These are phyloP conservation scores for Pythium guiyangense DNA, from an alignment of 352 stramenopile genomes.

Conservation along the genomic window DNA sequence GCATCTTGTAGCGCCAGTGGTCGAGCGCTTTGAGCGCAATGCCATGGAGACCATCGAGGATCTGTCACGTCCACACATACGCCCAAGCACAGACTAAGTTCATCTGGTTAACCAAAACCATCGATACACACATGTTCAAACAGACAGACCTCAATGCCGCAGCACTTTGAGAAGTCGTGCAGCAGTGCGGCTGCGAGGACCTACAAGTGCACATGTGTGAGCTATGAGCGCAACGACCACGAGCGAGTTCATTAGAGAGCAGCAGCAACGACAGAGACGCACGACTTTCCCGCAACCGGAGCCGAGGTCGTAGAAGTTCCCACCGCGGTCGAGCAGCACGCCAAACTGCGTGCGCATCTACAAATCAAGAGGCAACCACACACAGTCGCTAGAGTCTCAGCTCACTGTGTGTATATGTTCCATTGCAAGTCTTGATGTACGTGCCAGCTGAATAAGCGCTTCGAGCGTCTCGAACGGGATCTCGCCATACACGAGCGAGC, in stretches of 20 bases:
- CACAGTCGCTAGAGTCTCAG: background rate
- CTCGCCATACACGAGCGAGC: conserved; percentile 62
- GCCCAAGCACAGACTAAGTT: background rate
- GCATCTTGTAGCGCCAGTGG: conserved; percentile 60
- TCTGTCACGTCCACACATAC: conserved; percentile 4
- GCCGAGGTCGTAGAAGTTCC: conserved; percentile 68
- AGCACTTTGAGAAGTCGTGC: conserved; percentile 66
- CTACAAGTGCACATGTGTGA: conserved; percentile 11
- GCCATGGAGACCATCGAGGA: conserved; percentile 52
- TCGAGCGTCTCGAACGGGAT: conserved; percentile 55
- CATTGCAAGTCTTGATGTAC: background rate
- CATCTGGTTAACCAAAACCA: background rate
- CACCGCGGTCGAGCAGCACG: conserved; percentile 50
- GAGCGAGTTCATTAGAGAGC: background rate
- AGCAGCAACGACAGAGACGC: conserved; percentile 1
- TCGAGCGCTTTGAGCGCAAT: conserved; percentile 62
- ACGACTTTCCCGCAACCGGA: conserved; percentile 74
- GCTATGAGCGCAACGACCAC: background rate
- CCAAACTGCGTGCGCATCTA: conserved; percentile 61
- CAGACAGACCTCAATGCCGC: conserved; percentile 41
- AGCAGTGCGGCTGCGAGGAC: conserved; percentile 52
- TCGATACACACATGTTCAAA: background rate
- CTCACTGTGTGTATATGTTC: background rate
- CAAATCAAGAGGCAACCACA: background rate
- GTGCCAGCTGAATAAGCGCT: conserved; percentile 55